These are phyloP conservation scores for Colletotrichum filicis DNA, from an alignment of 2,329 filamentous ascomycete species.

Conservation along the genomic window DNA sequence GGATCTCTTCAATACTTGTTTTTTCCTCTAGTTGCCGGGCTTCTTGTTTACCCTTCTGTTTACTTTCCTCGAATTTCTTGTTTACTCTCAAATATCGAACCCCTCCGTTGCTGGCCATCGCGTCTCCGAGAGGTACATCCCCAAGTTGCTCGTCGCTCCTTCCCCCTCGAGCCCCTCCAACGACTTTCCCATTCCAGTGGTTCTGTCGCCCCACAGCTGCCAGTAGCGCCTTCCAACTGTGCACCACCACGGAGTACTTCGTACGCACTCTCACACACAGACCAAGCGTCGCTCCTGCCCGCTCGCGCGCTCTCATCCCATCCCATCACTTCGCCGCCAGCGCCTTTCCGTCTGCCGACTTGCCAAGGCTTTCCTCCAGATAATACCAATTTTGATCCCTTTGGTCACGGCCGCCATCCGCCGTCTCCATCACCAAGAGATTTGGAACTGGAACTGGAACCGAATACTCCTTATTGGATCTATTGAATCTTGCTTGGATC, in stretches of 20 bases:
- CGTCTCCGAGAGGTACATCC: not conserved
- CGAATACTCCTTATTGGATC: not conserved
- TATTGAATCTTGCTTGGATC: slow-evolving; percentile 17
- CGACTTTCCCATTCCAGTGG: slow-evolving; percentile 5
- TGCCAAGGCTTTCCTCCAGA: not conserved
- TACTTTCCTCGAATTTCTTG: not conserved
- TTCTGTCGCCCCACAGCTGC: not conserved
- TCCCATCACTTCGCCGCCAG: not conserved
- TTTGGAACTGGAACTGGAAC: not conserved
- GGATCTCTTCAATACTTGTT: not conserved
- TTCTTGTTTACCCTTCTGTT: slow-evolving; percentile 3
- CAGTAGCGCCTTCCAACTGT: not conserved
- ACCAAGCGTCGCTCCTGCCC: not conserved
- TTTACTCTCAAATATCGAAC: not conserved
- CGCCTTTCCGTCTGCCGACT: not conserved
- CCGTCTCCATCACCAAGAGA: not conserved
- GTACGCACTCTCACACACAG: not conserved
- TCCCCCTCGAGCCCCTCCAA: not conserved
- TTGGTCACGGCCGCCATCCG: not conserved
- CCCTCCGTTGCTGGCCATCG: slow-evolving; percentile 18
- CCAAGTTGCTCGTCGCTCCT: not conserved
- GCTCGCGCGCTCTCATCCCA: not conserved
- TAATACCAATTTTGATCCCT: not conserved
- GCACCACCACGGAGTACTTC: not conserved
- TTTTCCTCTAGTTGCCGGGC: slow-evolving; percentile 1